Conservation (phyloP, 2,329 filamentous ascomycete species). For the Trichoderma simmonsii region DNA sequence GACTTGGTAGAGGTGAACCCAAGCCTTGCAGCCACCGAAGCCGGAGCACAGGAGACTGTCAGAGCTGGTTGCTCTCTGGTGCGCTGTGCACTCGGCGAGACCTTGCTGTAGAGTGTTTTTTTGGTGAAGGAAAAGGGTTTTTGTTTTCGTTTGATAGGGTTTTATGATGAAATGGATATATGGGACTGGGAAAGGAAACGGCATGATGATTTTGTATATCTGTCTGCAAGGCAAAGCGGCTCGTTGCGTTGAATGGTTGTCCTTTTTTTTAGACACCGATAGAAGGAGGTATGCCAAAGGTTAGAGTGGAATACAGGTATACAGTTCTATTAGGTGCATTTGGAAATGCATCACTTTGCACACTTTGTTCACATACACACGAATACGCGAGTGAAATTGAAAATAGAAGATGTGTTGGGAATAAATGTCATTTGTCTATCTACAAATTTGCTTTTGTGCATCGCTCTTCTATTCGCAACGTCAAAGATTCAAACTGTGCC, state of each 20-base stretch:
- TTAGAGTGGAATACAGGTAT: not conserved
- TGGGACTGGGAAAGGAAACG: constrained; percentile 11
- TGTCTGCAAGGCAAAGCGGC: not conserved
- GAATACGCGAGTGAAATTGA: not conserved
- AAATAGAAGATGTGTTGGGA: not conserved
- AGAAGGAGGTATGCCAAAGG: constrained; percentile 2
- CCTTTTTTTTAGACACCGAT: constrained; percentile 8
- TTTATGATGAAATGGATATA: constrained; percentile 7
- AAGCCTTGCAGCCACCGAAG: constrained; percentile 58
- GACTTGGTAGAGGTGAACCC: constrained; percentile 84
- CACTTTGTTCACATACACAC: not conserved
- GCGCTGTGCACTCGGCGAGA: constrained; percentile 88
- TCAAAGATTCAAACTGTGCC: not conserved
- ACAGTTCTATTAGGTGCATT: not conserved
- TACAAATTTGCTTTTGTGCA: constrained; percentile 3
- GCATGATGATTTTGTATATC: constrained; percentile 1
- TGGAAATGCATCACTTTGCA: not conserved
- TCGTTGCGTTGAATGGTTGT: not conserved
- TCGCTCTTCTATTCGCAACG: not conserved
- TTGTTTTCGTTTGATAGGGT: not conserved
- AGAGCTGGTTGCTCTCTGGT: constrained; percentile 88
- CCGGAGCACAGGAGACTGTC: constrained; percentile 80
- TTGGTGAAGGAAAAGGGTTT: constrained; percentile 36
- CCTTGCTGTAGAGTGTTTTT: constrained; percentile 74
- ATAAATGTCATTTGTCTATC: not conserved